Conservation (phyloP, 1,284 basidiomycete genomes). For the Boletus sp. region DNA sequence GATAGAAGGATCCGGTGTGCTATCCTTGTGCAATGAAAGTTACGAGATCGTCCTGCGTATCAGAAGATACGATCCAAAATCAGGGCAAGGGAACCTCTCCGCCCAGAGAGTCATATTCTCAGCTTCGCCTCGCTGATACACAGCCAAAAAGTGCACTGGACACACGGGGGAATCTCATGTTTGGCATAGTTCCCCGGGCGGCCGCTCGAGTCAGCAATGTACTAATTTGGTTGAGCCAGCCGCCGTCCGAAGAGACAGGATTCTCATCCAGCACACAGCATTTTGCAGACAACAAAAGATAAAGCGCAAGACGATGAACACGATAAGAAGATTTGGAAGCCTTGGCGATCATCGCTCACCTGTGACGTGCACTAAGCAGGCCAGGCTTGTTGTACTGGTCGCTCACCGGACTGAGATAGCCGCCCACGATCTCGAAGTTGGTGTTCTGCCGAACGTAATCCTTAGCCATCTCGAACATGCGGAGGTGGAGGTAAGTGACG, state of each 20-base stretch:
- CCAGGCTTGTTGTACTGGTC: constrained; percentile 92
- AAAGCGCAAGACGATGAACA: constrained; percentile 1
- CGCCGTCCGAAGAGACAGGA: not conserved
- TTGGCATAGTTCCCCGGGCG: constrained; percentile 12
- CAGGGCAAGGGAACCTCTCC: constrained; percentile 6
- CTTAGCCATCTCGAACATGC: constrained; percentile 98
- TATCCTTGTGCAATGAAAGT: constrained; percentile 5
- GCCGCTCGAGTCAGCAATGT: constrained; percentile 13
- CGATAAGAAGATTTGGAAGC: not conserved
- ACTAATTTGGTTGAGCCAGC: constrained; percentile 11
- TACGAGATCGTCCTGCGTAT: constrained; percentile 12
- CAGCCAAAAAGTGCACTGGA: constrained; percentile 5
- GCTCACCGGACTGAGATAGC: constrained; percentile 92
- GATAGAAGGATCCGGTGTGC: constrained; percentile 13
- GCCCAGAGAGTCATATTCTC: constrained; percentile 4
- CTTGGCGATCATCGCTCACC: constrained; percentile 46
- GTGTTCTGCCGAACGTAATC: constrained; percentile 92
- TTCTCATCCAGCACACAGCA: constrained; percentile 11
- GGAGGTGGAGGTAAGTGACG: constrained; percentile 78
- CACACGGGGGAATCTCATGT: not conserved
- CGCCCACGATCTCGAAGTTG: constrained; percentile 89
- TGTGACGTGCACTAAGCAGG: constrained; percentile 74
- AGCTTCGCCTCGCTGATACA: constrained; percentile 1
- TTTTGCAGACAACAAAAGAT: constrained; percentile 4
- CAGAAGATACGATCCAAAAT: constrained; percentile 12